Evolutionary conservation across 768 basidiomycete genomes (phyloP), one percentile per base, ranked within the genome.

Genomic region (Mycena chlorophos): DNA sequence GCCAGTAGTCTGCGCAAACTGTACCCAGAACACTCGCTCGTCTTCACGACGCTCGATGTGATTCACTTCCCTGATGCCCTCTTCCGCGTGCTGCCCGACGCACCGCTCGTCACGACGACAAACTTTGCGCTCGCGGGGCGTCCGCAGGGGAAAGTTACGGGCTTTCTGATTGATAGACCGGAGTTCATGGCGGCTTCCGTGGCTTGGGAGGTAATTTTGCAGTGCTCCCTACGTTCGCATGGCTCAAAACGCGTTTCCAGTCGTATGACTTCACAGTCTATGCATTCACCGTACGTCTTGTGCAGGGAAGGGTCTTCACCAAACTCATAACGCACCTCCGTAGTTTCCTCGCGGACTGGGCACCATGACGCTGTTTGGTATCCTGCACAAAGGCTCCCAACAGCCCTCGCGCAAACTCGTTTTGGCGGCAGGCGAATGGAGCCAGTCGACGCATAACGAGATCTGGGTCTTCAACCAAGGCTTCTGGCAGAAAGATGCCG

Each of bases 401-500:
- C 79, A 82, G 10, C 74, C 73, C 2, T 68, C 75, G 10, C 78
- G 82, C 14, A 68, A 78, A 3, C 72, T 89, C 12, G 67, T 91
- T 6, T 65, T 85, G 14, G 72, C 78, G 3, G 72, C 75, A 3
- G 87, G 85, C 1, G 66, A 79, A 22, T 86, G 77, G 72, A 55
- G 71, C 4, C 69, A 85, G 43, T 74, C 78, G 28, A 69, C 84
- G 12, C 86, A 89, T 51, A 70, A 86, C 3, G 88, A 91, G 60
- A 80, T 93, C 51, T 87, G 88, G 80, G 87, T 93, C 4, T 93
- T 82, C 69, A 83, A 91, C 55, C 78, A 82, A 56, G 84, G 86
- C 0, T 80, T 65, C 29, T 94, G 91, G 91, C 51, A 58, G 19
- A 89, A 91, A 64, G 78, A 83, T 62, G 75, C 74, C 46, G 63